Evolutionary conservation across 805 yeast genomes (phyloP), one percentile per base, ranked within the genome.

Genomic region (Zygosaccharomyces pseudorouxii): DNA sequence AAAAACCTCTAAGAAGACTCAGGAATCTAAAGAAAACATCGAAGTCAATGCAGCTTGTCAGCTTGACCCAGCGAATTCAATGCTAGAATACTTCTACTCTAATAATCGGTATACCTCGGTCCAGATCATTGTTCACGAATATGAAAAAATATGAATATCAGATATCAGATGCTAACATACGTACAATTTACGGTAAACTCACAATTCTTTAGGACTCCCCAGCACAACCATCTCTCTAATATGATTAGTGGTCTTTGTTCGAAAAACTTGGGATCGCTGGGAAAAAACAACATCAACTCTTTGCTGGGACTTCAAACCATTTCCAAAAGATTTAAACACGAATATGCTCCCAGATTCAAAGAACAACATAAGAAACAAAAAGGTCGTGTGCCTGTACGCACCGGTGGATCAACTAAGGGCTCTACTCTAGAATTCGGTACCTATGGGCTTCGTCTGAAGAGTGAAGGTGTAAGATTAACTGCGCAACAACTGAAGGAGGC

Each of bases 401-500:
- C 86, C 11, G 99, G 99, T 45, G 97, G 97, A 1, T 89, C 97
- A 2, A 75, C 79, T 46, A 89, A 87, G 65, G 99, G 99, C 27
- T 84, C 92, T 42, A 78, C 87, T 2, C 66, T 93, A 29, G 81
- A 80, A 51, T 86, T 82, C 57, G 99, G 99, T 25, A 74, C 78
- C 14, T 89, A 79, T 66, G 99, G 97, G 16, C 74, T 92, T 55
- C 80, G 99, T 58, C 77, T 93, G 50, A 86, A 86, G 65, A 76
- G 89, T n/a, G 92, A 86, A 64, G 99, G 99, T 36, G 72, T 82
- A 9, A 77, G 98, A 50, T 71, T 93, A 65, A 76, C 87, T 9
- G 97, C 97, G 11, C 82, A 82, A 42, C 98, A 93, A 65, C 75
- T 93, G 51, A 82, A 83, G 59, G 97, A 90, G 56, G 97, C 98